Evolutionary conservation across 1,139 yeast species (phyloP), one percentile per base, ranked within the genome.

Genomic region (Debaryomyces nepalensis): DNA sequence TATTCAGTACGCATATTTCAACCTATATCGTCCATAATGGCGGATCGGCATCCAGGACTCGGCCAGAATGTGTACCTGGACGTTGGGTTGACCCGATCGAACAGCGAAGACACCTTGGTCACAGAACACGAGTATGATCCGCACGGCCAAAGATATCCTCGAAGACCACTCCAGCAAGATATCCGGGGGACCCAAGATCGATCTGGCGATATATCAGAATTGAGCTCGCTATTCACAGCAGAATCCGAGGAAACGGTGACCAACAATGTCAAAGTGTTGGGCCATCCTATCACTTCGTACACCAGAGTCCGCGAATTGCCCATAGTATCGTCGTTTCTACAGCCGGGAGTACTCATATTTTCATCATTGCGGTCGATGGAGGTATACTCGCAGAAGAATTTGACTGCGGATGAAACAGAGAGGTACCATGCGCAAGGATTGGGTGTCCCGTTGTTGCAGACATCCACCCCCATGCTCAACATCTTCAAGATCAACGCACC

Each of bases 401-500:
- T 23, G 27, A 12, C 39, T 9, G 18, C 34, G 8, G 37, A 34
- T 21, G 33, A 29, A 19, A 11, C 40, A 23, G 39, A 40, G 9
- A 20, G 26, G 16, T 24, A 33, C 14, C 33, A 26, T 10, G 23
- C 36, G 15, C 26, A 37, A 4, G 48, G 42, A 18, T 19, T 26
- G 15, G 45, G 42, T 4, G 15, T 41, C n/a, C 70, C 69, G 1
- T 33, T 64, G 7, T 50, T 68, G 21, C 59, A 59, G 12, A 54
- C 67, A 1, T 55, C 60, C 41, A 53, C 63, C 33, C 58, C 66
- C 26, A 55, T 65, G 44, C 47, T 67, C 38, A 63, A 63, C 34
- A 54, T 69, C 3, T 64, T 69, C 52, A 64, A 57, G 48, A 53
- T 59, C 31, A 64, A 63, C 26, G 49, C 71, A 4, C 75, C 75